phyloP scores from a whole-genome alignment of 768 basidiomycete species.

The Tylopilus vinaceipallidus region DNA sequence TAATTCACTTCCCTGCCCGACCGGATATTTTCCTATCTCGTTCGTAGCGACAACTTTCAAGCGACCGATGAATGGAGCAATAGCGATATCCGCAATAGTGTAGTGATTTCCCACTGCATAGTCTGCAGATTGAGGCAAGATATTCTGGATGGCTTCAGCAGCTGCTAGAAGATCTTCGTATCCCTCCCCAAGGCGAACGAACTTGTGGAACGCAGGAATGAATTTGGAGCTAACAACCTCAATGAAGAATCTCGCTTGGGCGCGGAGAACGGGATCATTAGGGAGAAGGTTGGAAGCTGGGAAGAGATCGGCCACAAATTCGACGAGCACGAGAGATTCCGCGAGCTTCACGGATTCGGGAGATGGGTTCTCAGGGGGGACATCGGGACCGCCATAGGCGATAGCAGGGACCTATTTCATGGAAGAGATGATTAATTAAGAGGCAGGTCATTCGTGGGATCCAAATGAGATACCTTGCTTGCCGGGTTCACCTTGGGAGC shows the following conservation, averaged over 20 bases:
- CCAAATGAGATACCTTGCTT: constrained; percentile 47
- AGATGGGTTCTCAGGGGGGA: constrained; percentile 54
- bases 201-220: constrained; percentile 36
- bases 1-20: constrained; percentile 46
- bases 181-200: constrained; percentile 39
- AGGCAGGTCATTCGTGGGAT: not conserved
- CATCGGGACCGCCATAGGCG: constrained; percentile 58
- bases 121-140: constrained; percentile 42
- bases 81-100: constrained; percentile 61
- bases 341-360: constrained; percentile 58
- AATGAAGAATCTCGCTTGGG: constrained; percentile 62
- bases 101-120: constrained; percentile 35
- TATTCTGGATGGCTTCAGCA: constrained; percentile 48
- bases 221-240: constrained; percentile 51
- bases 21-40: constrained; percentile 50
- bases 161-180: constrained; percentile 41
- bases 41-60: constrained; percentile 43
- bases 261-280: constrained; percentile 52
- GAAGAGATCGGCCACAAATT: constrained; percentile 64
- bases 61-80: constrained; percentile 62
- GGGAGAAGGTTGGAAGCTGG: constrained; percentile 50
- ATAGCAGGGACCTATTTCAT: constrained; percentile 34
- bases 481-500: constrained; percentile 62
- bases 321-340: constrained; percentile 64
- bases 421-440: not conserved